Conservation (phyloP, 2,329 filamentous ascomycete species). For the Fusarium solani-melongenae region DNA sequence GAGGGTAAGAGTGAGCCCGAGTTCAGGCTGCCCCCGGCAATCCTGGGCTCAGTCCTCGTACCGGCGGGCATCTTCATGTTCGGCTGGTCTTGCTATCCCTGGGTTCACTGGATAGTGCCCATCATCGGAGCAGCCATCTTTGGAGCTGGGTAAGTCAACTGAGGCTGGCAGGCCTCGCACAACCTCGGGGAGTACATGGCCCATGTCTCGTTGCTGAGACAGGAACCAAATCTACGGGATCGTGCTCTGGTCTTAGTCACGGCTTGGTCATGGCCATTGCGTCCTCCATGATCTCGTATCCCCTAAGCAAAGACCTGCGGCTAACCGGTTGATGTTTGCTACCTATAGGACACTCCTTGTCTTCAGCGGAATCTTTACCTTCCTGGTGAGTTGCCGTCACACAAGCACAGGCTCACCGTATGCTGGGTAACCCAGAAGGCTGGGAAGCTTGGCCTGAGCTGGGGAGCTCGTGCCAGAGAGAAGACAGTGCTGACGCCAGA, state of each 20-base stretch:
- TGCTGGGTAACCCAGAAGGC: slow-evolving; percentile 29
- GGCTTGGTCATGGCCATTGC: slow-evolving; percentile 46
- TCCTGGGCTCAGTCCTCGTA: slow-evolving; percentile 80
- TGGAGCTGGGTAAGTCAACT: slow-evolving; percentile 70
- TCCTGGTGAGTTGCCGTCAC: slow-evolving; percentile 69
- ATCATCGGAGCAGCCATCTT: slow-evolving; percentile 80
- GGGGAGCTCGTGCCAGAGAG: slow-evolving; percentile 27
- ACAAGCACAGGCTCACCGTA: slow-evolving; percentile 23
- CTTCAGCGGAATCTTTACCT: slow-evolving; percentile 89
- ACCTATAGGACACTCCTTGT: slow-evolving; percentile 75
- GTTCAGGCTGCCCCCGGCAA: slow-evolving; percentile 81
- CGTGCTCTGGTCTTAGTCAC: slow-evolving; percentile 43
- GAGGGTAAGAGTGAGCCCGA: slow-evolving; percentile 80
- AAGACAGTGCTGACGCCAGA: slow-evolving; percentile 32
- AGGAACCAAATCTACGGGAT: slow-evolving; percentile 22
- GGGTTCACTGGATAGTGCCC: slow-evolving; percentile 80
- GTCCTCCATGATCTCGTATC: slow-evolving; percentile 36
- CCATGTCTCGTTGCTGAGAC: slow-evolving; percentile 23
- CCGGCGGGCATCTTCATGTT: slow-evolving; percentile 89
- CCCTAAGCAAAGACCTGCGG: slow-evolving; percentile 28
- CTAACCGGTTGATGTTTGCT: slow-evolving; percentile 42
- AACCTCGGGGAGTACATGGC: neutral
- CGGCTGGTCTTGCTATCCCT: slow-evolving; percentile 82
- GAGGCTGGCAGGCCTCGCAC: slow-evolving; percentile 10
- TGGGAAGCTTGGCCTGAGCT: slow-evolving; percentile 7